phyloP scores from a whole-genome alignment of 495 filamentous ascomycete genomes.

The Podospora anserina region DNA sequence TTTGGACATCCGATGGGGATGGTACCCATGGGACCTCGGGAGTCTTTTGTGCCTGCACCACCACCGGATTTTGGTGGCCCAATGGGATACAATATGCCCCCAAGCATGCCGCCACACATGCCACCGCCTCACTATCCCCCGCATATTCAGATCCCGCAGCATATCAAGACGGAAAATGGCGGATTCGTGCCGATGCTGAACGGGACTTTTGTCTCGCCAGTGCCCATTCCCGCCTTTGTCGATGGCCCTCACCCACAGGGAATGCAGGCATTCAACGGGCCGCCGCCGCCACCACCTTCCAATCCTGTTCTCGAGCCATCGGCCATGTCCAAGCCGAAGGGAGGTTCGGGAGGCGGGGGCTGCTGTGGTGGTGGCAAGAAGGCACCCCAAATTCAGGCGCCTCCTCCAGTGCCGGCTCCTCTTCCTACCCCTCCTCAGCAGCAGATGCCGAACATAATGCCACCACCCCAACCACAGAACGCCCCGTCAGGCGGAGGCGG shows the following conservation, averaged over 20 bases:
- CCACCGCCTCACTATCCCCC: constrained; percentile 17
- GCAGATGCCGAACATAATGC: neutral
- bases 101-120: neutral
- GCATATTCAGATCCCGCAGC: constrained; percentile 17
- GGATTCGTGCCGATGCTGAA: constrained; percentile 13
- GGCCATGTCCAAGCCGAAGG: constrained; percentile 14
- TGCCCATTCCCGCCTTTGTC: constrained; percentile 3
- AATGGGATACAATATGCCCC: constrained; percentile 21
- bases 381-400: neutral
- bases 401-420: neutral
- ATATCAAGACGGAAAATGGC: constrained; percentile 22
- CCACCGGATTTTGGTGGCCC: constrained; percentile 13
- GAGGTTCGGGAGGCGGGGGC: constrained; percentile 10
- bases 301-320: constrained; percentile 6
- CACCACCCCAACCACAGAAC: neutral
- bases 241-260: constrained; percentile 18
- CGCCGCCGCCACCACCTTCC: constrained; percentile 3
- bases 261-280: constrained; percentile 6
- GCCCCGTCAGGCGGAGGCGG: neutral
- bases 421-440: neutral
- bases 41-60: constrained; percentile 5
- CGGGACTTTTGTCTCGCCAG: constrained; percentile 4
- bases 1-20: constrained; percentile 12
- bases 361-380: constrained; percentile 20
- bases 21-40: constrained; percentile 9